Conservation (phyloP, 805 yeast genomes). For the Tanozyma kutaoensis region DNA sequence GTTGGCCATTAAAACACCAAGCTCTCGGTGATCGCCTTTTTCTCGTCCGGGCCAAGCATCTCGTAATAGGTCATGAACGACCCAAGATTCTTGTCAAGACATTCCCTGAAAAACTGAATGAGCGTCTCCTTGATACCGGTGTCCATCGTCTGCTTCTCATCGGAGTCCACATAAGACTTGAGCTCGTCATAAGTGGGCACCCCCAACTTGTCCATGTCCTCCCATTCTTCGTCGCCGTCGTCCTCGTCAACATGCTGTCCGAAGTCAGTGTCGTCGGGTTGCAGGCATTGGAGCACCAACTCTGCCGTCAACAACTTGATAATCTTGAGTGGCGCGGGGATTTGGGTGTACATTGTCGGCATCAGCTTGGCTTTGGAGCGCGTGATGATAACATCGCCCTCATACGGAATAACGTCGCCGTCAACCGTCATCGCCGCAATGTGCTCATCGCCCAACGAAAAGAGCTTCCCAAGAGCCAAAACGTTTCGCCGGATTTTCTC, state of each 20-base stretch:
- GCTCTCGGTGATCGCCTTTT: constrained; percentile 35
- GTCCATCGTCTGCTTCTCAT: constrained; percentile 16
- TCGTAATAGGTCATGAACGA: constrained; percentile 41
- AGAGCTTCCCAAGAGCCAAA: constrained; percentile 60
- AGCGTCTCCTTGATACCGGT: constrained; percentile 27
- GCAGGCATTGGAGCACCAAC: constrained; percentile 47
- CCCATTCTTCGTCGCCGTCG: constrained; percentile 45
- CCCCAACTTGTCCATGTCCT: constrained; percentile 58
- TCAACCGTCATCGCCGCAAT: constrained; percentile 45
- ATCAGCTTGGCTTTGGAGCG: constrained; percentile 67
- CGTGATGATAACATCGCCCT: constrained; percentile 59
- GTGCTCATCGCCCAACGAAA: constrained; percentile 39
- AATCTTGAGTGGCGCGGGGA: constrained; percentile 62
- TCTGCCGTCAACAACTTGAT: constrained; percentile 60
- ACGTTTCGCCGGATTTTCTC: constrained; percentile 55
- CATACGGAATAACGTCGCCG: constrained; percentile 62
- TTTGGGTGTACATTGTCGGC: constrained; percentile 49
- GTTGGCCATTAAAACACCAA: constrained; percentile 26
- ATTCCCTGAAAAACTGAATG: constrained; percentile 41
- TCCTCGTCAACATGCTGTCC: constrained; percentile 20
- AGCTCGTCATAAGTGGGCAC: constrained; percentile 51
- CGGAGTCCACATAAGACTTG: constrained; percentile 39
- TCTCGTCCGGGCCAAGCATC: constrained; percentile 38
- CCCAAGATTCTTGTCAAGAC: constrained; percentile 33
- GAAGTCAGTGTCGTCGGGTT: constrained; percentile 29